Conservation (phyloP, 208 protist genomes). For the Sergeia podlipaevii region DNA sequence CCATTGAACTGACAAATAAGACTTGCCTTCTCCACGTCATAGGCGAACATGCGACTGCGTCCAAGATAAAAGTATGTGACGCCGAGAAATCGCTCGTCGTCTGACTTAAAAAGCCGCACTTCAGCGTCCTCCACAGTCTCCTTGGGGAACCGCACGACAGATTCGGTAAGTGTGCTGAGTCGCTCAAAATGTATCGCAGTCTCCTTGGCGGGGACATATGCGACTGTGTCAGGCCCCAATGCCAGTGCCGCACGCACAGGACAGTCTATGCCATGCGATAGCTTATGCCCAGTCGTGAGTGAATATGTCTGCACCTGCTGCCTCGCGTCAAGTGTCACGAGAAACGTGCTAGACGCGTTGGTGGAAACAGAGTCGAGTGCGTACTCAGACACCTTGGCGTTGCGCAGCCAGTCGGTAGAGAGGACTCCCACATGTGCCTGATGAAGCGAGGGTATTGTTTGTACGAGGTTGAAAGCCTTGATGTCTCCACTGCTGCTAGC, state of each 20-base stretch:
- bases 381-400: constrained; percentile 49
- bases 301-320: constrained; percentile 34
- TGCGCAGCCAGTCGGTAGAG: constrained; percentile 54
- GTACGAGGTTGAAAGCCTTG: constrained; percentile 45
- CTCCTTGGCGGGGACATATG: constrained; percentile 18
- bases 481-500: constrained; percentile 49
- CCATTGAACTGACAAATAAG: constrained; percentile 42
- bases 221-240: constrained; percentile 28
- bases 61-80: constrained; percentile 17
- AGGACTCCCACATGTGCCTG: constrained; percentile 34
- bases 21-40: constrained; percentile 15
- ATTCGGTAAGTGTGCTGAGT: constrained; percentile 2
- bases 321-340: constrained; percentile 19
- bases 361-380: constrained; percentile 31
- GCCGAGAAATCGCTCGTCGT: constrained; percentile 21
- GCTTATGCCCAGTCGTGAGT: constrained; percentile 17
- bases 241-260: constrained; percentile 22
- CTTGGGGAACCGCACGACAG: constrained; percentile 20
- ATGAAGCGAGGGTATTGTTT: constrained; percentile 50
- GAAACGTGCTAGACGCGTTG: constrained; percentile 23
- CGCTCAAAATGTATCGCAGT: constrained; percentile 15
- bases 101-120: constrained; percentile 12
- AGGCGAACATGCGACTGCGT: constrained; percentile 27
- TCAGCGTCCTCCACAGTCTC: constrained; percentile 18
- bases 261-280: constrained; percentile 24